Conservation (phyloP, 2,329 filamentous ascomycete species). For the Aureobasidium sp. region DNA sequence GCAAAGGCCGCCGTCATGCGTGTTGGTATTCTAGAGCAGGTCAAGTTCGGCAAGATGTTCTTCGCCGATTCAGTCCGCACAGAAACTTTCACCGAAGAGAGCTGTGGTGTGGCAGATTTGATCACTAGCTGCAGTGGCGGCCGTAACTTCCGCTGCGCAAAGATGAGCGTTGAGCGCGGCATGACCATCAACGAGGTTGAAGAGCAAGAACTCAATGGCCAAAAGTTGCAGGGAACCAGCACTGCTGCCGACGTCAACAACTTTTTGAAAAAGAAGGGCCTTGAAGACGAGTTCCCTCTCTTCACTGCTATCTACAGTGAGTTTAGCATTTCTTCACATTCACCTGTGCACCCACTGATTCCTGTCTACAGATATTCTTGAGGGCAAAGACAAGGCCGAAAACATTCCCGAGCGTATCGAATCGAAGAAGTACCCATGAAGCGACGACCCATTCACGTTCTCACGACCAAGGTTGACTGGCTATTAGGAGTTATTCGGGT, state of each 20-base stretch:
- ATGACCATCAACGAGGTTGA: constrained; percentile 82
- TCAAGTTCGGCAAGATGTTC: constrained; percentile 90
- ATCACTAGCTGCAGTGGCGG: constrained; percentile 91
- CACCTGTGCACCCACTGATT: no score
- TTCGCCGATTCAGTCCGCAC: constrained; percentile 75
- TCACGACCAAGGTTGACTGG: constrained; percentile 15
- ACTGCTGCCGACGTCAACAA: constrained; percentile 87
- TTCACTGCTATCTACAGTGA: constrained; percentile 77
- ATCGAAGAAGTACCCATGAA: constrained; percentile 19
- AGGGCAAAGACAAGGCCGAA: constrained; percentile 67
- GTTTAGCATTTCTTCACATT: no score
- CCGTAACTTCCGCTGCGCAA: constrained; percentile 89
- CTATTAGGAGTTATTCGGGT: constrained; percentile 14
- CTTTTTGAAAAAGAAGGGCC: constrained; percentile 71
- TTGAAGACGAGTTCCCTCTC: constrained; percentile 79
- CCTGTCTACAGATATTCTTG: constrained; percentile 56
- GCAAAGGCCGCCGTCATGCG: constrained; percentile 99
- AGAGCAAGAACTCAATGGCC: constrained; percentile 82
- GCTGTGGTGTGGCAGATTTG: constrained; percentile 87
- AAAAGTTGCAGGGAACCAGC: constrained; percentile 90
- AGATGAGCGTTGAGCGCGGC: constrained; percentile 73
- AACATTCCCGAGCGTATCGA: constrained; percentile 65
- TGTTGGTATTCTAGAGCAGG: constrained; percentile 91
- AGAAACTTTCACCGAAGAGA: constrained; percentile 93
- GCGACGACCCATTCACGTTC: not conserved